These are phyloP conservation scores for Lantana camara DNA, from an alignment of 257 asterid species.

Conservation along the genomic window DNA sequence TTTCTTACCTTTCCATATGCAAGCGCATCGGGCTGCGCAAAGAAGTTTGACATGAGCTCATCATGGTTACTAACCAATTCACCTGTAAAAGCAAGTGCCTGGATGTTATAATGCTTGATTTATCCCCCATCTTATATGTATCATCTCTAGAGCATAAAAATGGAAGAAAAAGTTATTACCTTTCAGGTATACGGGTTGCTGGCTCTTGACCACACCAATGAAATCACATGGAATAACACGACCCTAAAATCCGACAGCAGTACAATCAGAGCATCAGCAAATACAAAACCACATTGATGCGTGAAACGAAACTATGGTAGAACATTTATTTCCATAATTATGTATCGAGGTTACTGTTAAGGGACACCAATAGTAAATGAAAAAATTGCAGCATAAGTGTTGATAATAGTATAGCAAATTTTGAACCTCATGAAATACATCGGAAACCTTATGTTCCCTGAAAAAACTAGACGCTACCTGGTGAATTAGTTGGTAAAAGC, in stretches of 20 bases:
- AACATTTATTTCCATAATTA: slow-evolving; percentile 7
- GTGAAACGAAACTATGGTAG: slow-evolving; percentile 20
- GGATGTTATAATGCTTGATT: slow-evolving; percentile 19
- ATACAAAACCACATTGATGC: slow-evolving; percentile 12
- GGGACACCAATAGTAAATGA: slow-evolving; percentile 9
- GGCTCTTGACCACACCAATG: slow-evolving; percentile 95
- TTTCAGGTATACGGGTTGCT: slow-evolving; percentile 89
- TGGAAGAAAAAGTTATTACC: slow-evolving; percentile 47
- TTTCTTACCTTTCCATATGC: slow-evolving; percentile 89
- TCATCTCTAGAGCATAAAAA: slow-evolving; percentile 20
- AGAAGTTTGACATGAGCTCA: slow-evolving; percentile 99
- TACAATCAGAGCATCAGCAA: slow-evolving; percentile 30
- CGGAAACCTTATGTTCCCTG: background rate
- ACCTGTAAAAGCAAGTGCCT: slow-evolving; percentile 54
- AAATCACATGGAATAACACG: slow-evolving; percentile 98
- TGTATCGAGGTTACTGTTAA: slow-evolving; percentile 1
- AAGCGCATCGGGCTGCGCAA: slow-evolving; percentile 99
- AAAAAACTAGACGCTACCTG: slow-evolving; percentile 57
- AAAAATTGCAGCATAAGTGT: slow-evolving; percentile 9
- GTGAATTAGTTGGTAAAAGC: slow-evolving; percentile 99
- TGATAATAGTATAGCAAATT: slow-evolving; percentile 10
- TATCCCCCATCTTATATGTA: background rate
- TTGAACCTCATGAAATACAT: background rate
- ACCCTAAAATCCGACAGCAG: slow-evolving; percentile 63
- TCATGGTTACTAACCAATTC: slow-evolving; percentile 95